Evolutionary conservation across 2,329 filamentous ascomycete species (phyloP).

Genomic region (Pseudogymnoascus sp.): DNA sequence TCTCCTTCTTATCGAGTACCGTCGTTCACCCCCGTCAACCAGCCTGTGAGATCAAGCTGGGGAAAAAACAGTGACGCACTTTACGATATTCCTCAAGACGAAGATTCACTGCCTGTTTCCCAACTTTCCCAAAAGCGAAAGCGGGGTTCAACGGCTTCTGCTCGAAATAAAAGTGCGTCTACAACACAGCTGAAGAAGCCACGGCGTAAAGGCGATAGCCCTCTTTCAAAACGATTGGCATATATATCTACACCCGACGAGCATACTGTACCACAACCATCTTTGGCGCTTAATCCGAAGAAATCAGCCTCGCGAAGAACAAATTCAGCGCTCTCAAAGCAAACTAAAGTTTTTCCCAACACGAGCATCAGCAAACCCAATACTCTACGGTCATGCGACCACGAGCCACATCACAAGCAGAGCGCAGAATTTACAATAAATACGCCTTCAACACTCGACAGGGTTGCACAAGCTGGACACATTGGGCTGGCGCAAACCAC

Average conservation of each 20-base stretch:
- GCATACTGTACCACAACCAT: not conserved
- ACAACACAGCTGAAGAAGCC: not conserved
- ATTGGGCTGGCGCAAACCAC: conserved; percentile 21
- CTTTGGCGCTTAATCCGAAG: conserved; percentile 11
- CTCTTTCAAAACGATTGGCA: not conserved
- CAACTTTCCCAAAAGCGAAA: conserved; percentile 7
- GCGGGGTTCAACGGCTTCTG: conserved; percentile 10
- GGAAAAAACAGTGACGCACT: conserved; percentile 13
- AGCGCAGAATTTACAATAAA: not conserved
- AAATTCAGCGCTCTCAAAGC: conserved; percentile 9
- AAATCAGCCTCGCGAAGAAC: conserved; percentile 13
- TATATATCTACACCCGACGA: not conserved
- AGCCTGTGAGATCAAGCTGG: conserved; percentile 15
- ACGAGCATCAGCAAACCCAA: conserved; percentile 22
- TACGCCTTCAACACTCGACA: conserved; percentile 16
- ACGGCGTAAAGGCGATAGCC: not conserved
- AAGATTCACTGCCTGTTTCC: not conserved
- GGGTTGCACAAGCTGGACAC: conserved; percentile 19
- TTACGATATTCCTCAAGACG: conserved; percentile 16
- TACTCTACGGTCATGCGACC: not conserved
- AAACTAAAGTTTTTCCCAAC: conserved; percentile 19
- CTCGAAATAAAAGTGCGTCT: not conserved
- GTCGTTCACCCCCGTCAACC: conserved; percentile 12
- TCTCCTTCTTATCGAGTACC: not conserved
- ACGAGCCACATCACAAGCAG: not conserved